Evolutionary conservation across 805 yeast genomes (phyloP).

Genomic region (Ogataea henricii): DNA sequence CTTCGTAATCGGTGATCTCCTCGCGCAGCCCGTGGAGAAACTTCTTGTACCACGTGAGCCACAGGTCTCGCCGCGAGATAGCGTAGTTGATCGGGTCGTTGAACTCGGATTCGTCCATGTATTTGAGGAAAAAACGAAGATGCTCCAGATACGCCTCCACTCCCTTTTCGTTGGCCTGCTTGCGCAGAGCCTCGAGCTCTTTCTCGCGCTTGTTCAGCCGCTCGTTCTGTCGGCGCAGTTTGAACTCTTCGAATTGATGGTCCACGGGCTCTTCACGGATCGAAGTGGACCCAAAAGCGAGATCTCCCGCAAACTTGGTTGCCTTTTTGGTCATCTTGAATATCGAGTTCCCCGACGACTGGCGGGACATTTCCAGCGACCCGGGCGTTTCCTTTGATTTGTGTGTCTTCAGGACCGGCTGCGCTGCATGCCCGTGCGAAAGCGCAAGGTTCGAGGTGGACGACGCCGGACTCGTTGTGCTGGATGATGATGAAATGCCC

Average conservation of each 20-base stretch:
- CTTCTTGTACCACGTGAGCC: conserved; percentile 32
- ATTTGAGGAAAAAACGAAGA: conserved; percentile 33
- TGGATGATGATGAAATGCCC: not conserved
- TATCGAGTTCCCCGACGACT: conserved; percentile 15
- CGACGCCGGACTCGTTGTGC: not conserved
- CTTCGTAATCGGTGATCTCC: conserved; percentile 22
- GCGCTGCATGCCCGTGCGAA: not conserved
- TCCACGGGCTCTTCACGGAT: conserved; percentile 18
- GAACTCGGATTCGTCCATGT: conserved; percentile 35
- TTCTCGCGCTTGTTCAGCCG: conserved; percentile 10
- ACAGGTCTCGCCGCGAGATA: conserved; percentile 33
- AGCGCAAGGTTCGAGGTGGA: not conserved
- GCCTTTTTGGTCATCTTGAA: conserved; percentile 31
- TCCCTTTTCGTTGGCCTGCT: conserved; percentile 22
- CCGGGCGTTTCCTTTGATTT: conserved; percentile 3
- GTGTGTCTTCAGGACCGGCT: not conserved
- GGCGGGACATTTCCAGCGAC: conserved; percentile 16
- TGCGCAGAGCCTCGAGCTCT: conserved; percentile 18
- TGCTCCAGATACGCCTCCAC: conserved; percentile 32
- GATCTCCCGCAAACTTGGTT: conserved; percentile 32
- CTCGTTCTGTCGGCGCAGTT: conserved; percentile 13
- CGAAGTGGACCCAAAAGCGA: conserved; percentile 32
- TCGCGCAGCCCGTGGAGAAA: conserved; percentile 21
- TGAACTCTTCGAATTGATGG: conserved; percentile 19
- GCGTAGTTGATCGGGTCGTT: conserved; percentile 37